Percentiles rank a stretch among this genome's conserved stretches.
Conservation (phyloP, 2,329 filamentous ascomycete species). For the Fusarium goolgardi region DNA sequence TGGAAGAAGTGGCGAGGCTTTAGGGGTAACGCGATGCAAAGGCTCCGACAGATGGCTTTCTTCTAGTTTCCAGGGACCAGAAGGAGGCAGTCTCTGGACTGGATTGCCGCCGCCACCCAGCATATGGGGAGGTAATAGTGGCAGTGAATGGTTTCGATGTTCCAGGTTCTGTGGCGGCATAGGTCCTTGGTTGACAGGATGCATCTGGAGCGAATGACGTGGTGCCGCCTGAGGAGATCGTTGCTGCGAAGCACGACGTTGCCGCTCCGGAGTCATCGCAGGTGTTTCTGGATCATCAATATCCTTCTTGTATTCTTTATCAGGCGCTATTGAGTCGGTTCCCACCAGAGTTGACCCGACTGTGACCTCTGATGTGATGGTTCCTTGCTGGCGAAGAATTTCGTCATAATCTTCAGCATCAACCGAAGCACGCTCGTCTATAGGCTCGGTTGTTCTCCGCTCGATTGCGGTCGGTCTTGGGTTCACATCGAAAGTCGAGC, state of each 20-base stretch:
- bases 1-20: conserved; percentile 54
- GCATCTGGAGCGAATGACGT: conserved; percentile 40
- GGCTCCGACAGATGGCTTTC: conserved; percentile 67
- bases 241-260: conserved; percentile 19
- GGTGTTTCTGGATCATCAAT: conserved; percentile 10
- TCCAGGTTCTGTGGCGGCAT: conserved; percentile 24
- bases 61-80: conserved; percentile 65
- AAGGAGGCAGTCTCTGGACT: conserved; percentile 56
- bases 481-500: conserved; percentile 65
- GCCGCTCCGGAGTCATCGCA: conserved; percentile 15
- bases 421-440: conserved; percentile 49
- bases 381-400: conserved; percentile 34
- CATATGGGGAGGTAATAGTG: conserved; percentile 43
- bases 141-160: conserved; percentile 30
- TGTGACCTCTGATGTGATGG: conserved; percentile 38
- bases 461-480: conserved; percentile 50
- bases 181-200: conserved; percentile 26
- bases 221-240: conserved; percentile 11
- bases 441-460: conserved; percentile 51
- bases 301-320: conserved; percentile 36
- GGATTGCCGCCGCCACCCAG: conserved; percentile 50
- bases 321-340: conserved; percentile 32
- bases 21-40: conserved; percentile 50
- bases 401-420: conserved; percentile 48
- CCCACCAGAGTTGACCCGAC: conserved; percentile 38